A percentile compares a stretch with the other conserved stretches of the same genome.
Evolutionary conservation across 2,329 filamentous ascomycete species (phyloP).

Genomic region (Stachybotrys elegans): DNA sequence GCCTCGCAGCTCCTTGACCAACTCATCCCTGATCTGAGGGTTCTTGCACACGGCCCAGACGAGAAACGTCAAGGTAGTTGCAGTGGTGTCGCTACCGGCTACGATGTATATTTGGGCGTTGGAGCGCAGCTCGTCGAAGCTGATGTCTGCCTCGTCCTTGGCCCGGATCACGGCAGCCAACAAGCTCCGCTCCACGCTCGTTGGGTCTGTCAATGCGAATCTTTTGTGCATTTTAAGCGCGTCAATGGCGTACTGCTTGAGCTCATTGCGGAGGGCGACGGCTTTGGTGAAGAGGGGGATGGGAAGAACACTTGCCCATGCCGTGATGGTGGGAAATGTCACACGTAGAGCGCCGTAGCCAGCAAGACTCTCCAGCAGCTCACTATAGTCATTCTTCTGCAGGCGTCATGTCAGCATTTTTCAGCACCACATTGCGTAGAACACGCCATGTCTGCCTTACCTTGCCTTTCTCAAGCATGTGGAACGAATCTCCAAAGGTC

Average conservation of each 20-base stretch:
- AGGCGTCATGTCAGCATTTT: background rate
- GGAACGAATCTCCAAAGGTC: constrained; percentile 47
- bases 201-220: background rate
- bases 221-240: background rate
- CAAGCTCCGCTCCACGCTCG: background rate
- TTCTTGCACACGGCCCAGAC: constrained; percentile 23
- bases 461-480: constrained; percentile 40
- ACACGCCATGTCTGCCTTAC: too few relatives aligned
- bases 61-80: constrained; percentile 41
- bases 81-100: constrained; percentile 45
- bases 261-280: too few relatives aligned
- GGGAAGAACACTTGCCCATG: background rate
- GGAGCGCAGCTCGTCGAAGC: constrained; percentile 2
- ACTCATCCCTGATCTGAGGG: background rate
- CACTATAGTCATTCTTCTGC: constrained; percentile 2
- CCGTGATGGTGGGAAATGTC: background rate
- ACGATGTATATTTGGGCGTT: constrained; percentile 35
- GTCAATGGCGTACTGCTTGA: background rate
- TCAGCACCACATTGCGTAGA: background rate
- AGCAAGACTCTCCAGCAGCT: background rate
- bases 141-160: background rate
- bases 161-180: background rate
- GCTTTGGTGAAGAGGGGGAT: background rate
- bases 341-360: background rate
- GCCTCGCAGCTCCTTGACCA: background rate